Base-by-base conservation (phyloP, 2,329 filamentous ascomycete genomes). In the Exophiala dermatitidis region DNA sequence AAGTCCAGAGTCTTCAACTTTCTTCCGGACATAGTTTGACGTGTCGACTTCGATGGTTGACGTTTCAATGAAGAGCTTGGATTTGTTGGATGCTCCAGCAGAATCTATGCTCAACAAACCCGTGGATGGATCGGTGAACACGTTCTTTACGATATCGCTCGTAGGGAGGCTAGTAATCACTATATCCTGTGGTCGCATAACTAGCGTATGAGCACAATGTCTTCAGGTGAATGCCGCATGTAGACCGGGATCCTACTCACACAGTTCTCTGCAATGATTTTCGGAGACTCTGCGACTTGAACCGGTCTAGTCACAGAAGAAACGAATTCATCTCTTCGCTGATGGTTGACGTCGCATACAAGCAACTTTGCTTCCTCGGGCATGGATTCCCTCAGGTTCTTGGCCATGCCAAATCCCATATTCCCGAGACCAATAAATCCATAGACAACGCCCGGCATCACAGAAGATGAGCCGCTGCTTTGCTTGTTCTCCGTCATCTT, bases 391-490 rank as follows among this genome's bases (percentile, higher is more conserved):
- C 69, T 65, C 0, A 72, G 62, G 48, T 72, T 71, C 4, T 67
- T 58, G 19, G 69, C 69, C 70, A 72, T 72, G 34, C 67, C 67
- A 43, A 67, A 71, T 33, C 69, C 69, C 69, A 72, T 72, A 40
- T 69, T 68, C 3, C 70, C 70, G 0, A 72, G 62, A 47, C 69
- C 69, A 36, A 54, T 38, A 29, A 88, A 88, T 58, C 81, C 78
- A 43, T 59, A 55, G 3, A 30, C 26, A 6, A 10, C 33, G 33
- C 33, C 10, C 33, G 33, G 33, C 33, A 34, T 34, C 19, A 19
- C 19, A 19, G 19, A 19, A 19, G 19, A 19, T 19, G 19, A 19
- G 19, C 19, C 19, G 19, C 19, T 19, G 19, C 19, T 19, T 19
- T 19, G 19, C 19, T 19, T 19, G 19, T 19, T 19, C 19, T 19